A percentile compares a stretch with the other conserved stretches of the same genome.
These are phyloP conservation scores for Dorcoceras hygrometricum DNA, from an alignment of 257 asterid species.

Conservation along the genomic window DNA sequence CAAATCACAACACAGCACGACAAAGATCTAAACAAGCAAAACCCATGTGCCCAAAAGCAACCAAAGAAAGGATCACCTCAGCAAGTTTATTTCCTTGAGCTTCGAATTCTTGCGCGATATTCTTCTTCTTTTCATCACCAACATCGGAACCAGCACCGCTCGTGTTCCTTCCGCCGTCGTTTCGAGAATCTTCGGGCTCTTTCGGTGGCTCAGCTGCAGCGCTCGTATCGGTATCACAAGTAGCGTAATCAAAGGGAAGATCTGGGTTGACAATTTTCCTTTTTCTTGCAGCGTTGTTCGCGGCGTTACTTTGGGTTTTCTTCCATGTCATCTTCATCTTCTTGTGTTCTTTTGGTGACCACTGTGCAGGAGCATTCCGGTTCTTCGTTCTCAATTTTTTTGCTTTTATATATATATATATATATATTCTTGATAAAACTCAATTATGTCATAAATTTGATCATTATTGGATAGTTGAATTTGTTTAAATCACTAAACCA, in stretches of 20 bases:
- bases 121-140: slow-evolving; percentile 33
- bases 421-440: no score
- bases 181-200: slow-evolving; percentile 14
- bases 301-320: slow-evolving; percentile 40
- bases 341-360: neutral
- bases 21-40: neutral
- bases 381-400: no score
- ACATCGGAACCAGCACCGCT: slow-evolving; percentile 22
- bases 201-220: slow-evolving; percentile 19
- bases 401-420: no score
- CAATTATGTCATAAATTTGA: no score
- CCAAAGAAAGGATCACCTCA: slow-evolving; percentile 48
- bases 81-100: slow-evolving; percentile 75
- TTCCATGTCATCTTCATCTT: slow-evolving; percentile 93
- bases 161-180: slow-evolving; percentile 21
- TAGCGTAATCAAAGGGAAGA: slow-evolving; percentile 64
- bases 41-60: neutral
- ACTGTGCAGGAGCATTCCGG: no score
- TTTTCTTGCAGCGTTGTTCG: slow-evolving; percentile 39
- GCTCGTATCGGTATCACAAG: slow-evolving; percentile 20
- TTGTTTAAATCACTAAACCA: no score
- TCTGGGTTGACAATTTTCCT: slow-evolving; percentile 43
- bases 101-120: slow-evolving; percentile 51
- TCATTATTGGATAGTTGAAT: no score
- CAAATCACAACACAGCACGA: neutral